phyloP scores from a whole-genome alignment of 2,329 filamentous ascomycete genomes.

The Sclerotinia glacialis region DNA sequence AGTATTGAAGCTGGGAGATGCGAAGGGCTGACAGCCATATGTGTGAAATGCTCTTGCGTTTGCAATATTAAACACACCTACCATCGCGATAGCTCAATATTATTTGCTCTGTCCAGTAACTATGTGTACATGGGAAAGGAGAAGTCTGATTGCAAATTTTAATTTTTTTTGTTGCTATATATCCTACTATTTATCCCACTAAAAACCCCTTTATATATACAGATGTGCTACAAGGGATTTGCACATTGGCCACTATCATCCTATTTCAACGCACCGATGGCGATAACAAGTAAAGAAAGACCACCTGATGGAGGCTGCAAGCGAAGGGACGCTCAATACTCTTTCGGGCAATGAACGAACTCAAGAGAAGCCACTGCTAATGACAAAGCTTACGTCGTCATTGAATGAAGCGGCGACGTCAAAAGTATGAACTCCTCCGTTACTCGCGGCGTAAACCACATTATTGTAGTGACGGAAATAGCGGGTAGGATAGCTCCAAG shows the following conservation, averaged over 20 bases:
- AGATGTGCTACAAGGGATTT: not conserved
- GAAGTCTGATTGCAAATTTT: not conserved
- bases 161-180: not conserved
- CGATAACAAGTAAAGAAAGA: not conserved
- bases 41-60: no score
- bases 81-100: no score
- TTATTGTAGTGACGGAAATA: slow-evolving; percentile 55
- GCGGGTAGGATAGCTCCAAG: slow-evolving; percentile 60
- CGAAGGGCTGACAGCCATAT: no score
- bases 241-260: not conserved
- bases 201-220: not conserved
- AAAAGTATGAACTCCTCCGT: slow-evolving; percentile 55
- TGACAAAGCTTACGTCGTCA: slow-evolving; percentile 52
- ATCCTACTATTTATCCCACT: no score
- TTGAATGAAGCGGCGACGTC: slow-evolving; percentile 51
- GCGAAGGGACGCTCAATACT: not conserved
- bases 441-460: slow-evolving; percentile 49
- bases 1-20: no score
- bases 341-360: not conserved
- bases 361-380: slow-evolving; percentile 47
- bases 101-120: no score
- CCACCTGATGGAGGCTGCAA: not conserved
- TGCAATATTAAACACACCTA: no score
- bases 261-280: no score
- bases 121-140: not conserved